Evolutionary conservation across 192 early-diverging fungal genomes (phyloP).

Genomic region (Gigaspora rosea): DNA sequence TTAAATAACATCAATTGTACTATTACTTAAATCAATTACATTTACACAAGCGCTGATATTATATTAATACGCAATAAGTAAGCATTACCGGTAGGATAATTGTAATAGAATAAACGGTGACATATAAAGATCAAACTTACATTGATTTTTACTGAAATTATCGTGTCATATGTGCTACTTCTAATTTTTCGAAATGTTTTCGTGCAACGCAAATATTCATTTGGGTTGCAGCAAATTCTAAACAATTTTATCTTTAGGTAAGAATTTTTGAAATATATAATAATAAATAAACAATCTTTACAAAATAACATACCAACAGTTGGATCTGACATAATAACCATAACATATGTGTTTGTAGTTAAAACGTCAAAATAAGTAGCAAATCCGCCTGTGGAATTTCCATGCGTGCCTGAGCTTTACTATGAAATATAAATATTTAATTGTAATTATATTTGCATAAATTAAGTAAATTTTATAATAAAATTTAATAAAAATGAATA

Average conservation of each 20-base stretch:
- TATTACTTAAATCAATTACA: no score
- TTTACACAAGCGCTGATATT: no score
- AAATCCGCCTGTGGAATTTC: conserved; percentile 79
- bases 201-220: conserved; percentile 79
- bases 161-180: conserved; percentile 46
- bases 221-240: conserved; percentile 80
- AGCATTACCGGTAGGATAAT: no score
- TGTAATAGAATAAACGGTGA: no score
- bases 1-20: no score
- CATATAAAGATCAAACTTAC: no score
- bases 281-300: neutral
- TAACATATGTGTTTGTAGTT: conserved; percentile 85
- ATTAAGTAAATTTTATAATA: no score
- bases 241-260: neutral
- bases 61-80: no score
- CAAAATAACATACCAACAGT: conserved; percentile 71
- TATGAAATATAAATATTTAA: conserved; percentile 32
- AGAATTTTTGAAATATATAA: neutral
- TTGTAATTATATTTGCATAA: no score
- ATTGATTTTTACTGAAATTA: neutral
- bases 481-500: no score
- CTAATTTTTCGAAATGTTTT: conserved; percentile 81
- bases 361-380: conserved; percentile 80
- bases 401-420: conserved; percentile 79
- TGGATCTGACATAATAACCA: conserved; percentile 84